Percentiles rank a stretch among this genome's conserved stretches.
phyloP scores from a whole-genome alignment of 2,329 filamentous ascomycete genomes.

The Monilinia laxa region DNA sequence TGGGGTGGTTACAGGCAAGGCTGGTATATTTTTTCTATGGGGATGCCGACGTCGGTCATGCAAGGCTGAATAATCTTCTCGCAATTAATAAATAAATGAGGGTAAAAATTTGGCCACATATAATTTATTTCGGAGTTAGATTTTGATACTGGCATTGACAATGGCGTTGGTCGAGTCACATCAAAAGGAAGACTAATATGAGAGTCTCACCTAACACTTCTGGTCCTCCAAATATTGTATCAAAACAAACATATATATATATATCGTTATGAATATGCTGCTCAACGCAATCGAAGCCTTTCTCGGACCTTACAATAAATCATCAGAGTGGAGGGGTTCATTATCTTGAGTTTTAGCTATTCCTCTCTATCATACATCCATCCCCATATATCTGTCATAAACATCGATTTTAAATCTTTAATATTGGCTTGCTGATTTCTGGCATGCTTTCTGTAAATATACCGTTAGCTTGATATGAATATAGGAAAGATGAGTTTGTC shows the following conservation, averaged over 20 bases:
- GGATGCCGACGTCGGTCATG: conserved; percentile 17
- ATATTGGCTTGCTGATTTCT: conserved; percentile 61
- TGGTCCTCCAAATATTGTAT: background rate
- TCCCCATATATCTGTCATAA: background rate
- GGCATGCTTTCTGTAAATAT: conserved; percentile 69
- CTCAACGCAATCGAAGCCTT: background rate
- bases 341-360: conserved; percentile 5
- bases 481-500: conserved; percentile 21
- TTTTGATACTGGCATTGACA: too few species aligned
- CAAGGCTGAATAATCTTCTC: conserved; percentile 15
- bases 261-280: background rate
- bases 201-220: background rate
- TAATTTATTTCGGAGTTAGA: background rate
- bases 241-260: background rate
- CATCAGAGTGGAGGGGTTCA: conserved; percentile 15
- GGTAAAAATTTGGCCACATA: background rate
- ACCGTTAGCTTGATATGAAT: conserved; percentile 36
- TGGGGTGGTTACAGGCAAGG: conserved; percentile 4
- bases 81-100: background rate
- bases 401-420: conserved; percentile 10
- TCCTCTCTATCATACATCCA: conserved; percentile 19
- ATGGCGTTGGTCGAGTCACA: background rate
- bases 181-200: background rate
- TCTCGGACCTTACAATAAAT: background rate
- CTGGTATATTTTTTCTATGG: conserved; percentile 17